These are phyloP conservation scores for Eutrema yunnanense DNA, from an alignment of 345 rosid genomes.

Conservation along the genomic window DNA sequence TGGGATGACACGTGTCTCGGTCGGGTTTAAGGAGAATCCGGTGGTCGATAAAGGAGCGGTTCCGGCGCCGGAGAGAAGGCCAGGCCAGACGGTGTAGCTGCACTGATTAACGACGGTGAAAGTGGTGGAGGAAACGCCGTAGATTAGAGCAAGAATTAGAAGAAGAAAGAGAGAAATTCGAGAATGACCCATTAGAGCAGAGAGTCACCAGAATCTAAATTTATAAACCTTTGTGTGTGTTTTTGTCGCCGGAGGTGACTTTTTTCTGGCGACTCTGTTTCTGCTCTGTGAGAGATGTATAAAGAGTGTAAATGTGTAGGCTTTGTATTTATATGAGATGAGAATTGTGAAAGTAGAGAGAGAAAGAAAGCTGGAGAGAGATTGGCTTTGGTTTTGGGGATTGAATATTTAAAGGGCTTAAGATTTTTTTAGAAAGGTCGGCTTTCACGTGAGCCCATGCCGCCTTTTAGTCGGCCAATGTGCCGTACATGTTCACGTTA, in stretches of 20 bases:
- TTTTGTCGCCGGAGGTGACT: neutral
- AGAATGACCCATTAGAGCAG: slow-evolving; percentile 25
- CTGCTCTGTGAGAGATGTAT: neutral
- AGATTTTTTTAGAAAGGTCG: slow-evolving; percentile 20
- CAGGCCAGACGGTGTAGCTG: slow-evolving; percentile 63
- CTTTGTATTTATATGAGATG: neutral
- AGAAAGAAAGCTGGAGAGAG: neutral
- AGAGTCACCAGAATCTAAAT: slow-evolving; percentile 24
- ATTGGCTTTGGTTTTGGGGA: neutral
- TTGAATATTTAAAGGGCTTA: slow-evolving; percentile 9
- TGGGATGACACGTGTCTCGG: slow-evolving; percentile 30
- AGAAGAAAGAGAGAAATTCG: slow-evolving; percentile 12
- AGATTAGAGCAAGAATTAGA: neutral
- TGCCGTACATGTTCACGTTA: slow-evolving; percentile 28
- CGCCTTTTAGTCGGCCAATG: slow-evolving; percentile 26
- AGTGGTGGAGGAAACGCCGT: slow-evolving; percentile 25
- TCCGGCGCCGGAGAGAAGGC: slow-evolving; percentile 55
- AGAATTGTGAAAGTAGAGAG: neutral
- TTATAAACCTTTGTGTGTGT: neutral
- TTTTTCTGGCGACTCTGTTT: slow-evolving; percentile 26
- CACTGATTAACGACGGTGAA: slow-evolving; percentile 54
- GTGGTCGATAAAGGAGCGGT: slow-evolving; percentile 45
- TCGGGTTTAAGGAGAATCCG: slow-evolving; percentile 48
- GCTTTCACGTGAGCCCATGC: slow-evolving; percentile 29
- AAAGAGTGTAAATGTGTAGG: neutral